Evolutionary conservation across 179 eudicot species (phyloP), one percentile per base, ranked within the genome.

Genomic region (Silene vulgaris): DNA sequence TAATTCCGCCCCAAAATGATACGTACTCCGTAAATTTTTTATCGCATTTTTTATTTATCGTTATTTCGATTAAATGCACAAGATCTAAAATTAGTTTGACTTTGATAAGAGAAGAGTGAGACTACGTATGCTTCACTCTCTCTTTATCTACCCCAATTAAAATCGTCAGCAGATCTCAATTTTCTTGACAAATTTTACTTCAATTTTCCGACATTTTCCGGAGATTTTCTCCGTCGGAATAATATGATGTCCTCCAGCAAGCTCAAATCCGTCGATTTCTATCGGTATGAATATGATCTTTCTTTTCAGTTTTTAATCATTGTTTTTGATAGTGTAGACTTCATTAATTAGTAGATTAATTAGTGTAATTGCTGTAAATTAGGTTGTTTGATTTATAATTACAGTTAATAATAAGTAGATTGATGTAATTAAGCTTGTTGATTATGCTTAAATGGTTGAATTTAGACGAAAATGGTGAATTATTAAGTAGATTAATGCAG

Each of bases 201-300:
- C 59, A 64, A 64, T 11, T 68, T 68, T 9, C 2, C 72, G 54
- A 19, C 56, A 68, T 37, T 68, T 68, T 68, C 2, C 54, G 54
- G 28, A 6, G 57, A 43, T 40, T 69, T 69, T 43, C 19, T 20
- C 28, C 30, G 57, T 26, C 16, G 30, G n/a, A 40, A 69, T 0
- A 69, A 0, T 0, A 69, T 69, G 72, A 43, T 69, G 21, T 69
- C 94, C 20, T 73, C 89, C 0, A 79, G 77, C 78, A 89, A 88
- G 83, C 77, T 89, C 84, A 89, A 89, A 89, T 86, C 94, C 72
- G 87, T 89, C 19, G 94, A 89, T 84, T 89, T 89, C 65, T 89
- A 88, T 81, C 83, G 94, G 91, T 89, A 9, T 21, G 78, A 78
- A 90, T 89, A 9, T 21, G 78, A 78, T 78, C 43, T 67, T 48